phyloP scores from a whole-genome alignment of 1,284 basidiomycete genomes.

The Trichosporon coremiiforme region DNA sequence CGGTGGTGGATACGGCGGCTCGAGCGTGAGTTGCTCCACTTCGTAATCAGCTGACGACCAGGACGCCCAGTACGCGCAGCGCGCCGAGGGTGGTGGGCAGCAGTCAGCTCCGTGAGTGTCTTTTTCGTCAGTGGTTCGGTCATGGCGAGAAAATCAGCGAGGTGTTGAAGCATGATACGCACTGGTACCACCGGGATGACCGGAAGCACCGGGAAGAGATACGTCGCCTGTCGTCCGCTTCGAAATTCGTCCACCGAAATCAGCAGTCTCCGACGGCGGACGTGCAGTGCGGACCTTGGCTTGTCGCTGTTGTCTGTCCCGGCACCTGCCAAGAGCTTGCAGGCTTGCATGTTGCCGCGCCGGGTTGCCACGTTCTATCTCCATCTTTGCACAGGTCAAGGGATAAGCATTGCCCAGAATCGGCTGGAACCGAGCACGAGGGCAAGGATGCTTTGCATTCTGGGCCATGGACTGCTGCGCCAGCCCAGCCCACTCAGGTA shows the following conservation, averaged over 20 bases:
- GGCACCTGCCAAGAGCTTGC: too few relatives aligned
- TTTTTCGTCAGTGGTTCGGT: neutral
- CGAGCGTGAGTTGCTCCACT: neutral
- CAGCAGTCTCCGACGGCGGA: too few relatives aligned
- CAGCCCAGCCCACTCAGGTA: neutral
- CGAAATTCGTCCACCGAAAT: too few relatives aligned
- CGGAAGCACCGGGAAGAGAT: neutral
- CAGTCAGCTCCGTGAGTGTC: slow-evolving; percentile 1
- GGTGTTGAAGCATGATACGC: neutral
- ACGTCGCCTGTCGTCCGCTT: neutral
- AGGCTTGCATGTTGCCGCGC: too few relatives aligned
- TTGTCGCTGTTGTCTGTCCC: too few relatives aligned
- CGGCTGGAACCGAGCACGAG: slow-evolving; percentile 1
- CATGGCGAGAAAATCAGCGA: neutral
- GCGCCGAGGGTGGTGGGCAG: neutral
- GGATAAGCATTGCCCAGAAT: too few relatives aligned
- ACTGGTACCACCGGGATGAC: neutral
- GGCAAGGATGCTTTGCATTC: neutral
- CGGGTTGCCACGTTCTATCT: too few relatives aligned
- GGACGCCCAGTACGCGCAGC: slow-evolving; percentile 14
- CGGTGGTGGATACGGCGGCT: slow-evolving; percentile 3
- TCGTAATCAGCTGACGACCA: neutral
- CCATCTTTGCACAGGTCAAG: too few relatives aligned
- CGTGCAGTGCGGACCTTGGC: too few relatives aligned
- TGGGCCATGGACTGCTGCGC: neutral